Evolutionary conservation across 192 early-diverging fungal species (phyloP).

Genomic region (Helicostylum pulchrum): DNA sequence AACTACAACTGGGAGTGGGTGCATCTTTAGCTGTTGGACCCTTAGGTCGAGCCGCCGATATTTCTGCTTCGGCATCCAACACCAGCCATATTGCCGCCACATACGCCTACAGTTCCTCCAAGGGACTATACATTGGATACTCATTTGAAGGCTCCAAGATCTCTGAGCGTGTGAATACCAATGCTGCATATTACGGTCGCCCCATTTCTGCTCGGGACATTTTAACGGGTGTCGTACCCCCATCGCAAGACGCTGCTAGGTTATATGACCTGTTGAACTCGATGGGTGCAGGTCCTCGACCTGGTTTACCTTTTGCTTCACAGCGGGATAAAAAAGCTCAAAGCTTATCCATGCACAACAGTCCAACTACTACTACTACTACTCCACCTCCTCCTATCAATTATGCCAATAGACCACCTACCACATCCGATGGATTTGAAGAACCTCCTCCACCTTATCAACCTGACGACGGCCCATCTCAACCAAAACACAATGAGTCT

Average conservation of each 20-base stretch:
- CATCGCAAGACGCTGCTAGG: slow-evolving; percentile 68
- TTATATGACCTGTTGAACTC: slow-evolving; percentile 66
- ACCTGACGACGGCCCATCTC: too few relatives aligned
- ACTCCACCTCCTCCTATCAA: too few relatives aligned
- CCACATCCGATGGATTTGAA: slow-evolving; percentile 1
- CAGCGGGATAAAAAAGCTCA: background rate
- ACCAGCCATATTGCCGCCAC: slow-evolving; percentile 20
- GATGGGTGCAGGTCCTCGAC: slow-evolving; percentile 17
- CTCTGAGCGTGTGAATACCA: slow-evolving; percentile 19
- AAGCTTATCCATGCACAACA: background rate
- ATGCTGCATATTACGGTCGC: slow-evolving; percentile 20
- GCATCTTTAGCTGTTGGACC: slow-evolving; percentile 25
- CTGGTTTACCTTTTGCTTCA: slow-evolving; percentile 16
- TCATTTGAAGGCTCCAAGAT: slow-evolving; percentile 31
- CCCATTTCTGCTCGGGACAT: slow-evolving; percentile 23
- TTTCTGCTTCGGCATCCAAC: slow-evolving; percentile 11
- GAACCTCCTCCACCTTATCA: slow-evolving; percentile 10
- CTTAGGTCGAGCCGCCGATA: slow-evolving; percentile 18
- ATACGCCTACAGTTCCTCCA: slow-evolving; percentile 28
- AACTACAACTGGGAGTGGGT: slow-evolving; percentile 24
- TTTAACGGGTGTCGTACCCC: slow-evolving; percentile 42
- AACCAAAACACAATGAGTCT: background rate
- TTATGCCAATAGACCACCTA: slow-evolving; percentile 9
- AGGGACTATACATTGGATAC: slow-evolving; percentile 23
- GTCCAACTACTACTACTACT: background rate